Conservation (phyloP, 2,329 filamentous ascomycete species). For the Raffaelea deltoideospora region DNA sequence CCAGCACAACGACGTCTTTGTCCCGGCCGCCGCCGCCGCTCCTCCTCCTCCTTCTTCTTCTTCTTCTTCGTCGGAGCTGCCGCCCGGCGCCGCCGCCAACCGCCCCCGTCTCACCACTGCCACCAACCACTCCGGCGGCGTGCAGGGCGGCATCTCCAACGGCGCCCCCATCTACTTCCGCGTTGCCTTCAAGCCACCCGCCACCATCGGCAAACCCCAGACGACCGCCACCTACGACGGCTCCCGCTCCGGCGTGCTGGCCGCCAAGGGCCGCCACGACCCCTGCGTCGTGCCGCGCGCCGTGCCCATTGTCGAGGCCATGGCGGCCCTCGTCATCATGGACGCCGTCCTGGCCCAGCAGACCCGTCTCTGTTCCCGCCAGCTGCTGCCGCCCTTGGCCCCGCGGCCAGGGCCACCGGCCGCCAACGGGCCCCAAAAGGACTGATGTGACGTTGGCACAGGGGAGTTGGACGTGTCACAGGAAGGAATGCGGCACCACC, state of each 20-base stretch:
- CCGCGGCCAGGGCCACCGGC: constrained; percentile 9
- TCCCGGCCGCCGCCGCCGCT: constrained; percentile 34
- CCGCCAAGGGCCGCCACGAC: constrained; percentile 88
- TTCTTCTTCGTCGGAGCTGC: constrained; percentile 24
- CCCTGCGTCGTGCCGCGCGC: constrained; percentile 83
- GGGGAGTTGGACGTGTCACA: neutral
- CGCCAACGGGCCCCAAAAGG: neutral
- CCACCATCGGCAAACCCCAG: constrained; percentile 84
- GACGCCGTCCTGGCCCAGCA: constrained; percentile 78
- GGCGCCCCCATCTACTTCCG: constrained; percentile 90
- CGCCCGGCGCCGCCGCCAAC: constrained; percentile 27
- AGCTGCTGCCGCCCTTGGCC: constrained; percentile 25
- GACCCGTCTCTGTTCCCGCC: constrained; percentile 32
- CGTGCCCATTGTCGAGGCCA: constrained; percentile 78
- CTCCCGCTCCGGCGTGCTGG: constrained; percentile 53
- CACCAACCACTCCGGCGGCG: constrained; percentile 90
- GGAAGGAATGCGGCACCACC: no score
- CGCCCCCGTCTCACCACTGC: constrained; percentile 60
- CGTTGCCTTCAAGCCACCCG: constrained; percentile 86
- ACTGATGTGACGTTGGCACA: neutral
- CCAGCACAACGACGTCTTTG: constrained; percentile 82
- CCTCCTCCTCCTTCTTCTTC: no score
- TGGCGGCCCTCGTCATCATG: constrained; percentile 78
- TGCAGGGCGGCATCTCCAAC: constrained; percentile 92
- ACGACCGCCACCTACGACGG: constrained; percentile 68